A percentile compares a stretch with the other conserved stretches of the same genome.
Conservation (phyloP, 441 rosid genomes). For the Gossypium gossypioides region DNA sequence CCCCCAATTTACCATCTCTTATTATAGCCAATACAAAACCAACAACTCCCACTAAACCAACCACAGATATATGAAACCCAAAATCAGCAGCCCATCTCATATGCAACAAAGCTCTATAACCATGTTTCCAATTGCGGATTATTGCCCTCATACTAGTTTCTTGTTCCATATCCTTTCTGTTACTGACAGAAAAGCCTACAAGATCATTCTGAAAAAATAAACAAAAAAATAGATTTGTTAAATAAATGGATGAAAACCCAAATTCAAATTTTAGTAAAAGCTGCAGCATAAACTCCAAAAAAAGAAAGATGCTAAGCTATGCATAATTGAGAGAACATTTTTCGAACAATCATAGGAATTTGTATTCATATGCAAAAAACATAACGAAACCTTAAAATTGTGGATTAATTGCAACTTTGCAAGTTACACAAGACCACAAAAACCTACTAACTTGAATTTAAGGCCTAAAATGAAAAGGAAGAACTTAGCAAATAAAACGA, state of each 20-base stretch:
- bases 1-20: constrained; percentile 32
- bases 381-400: background rate
- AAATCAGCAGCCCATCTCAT: constrained; percentile 34
- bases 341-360: background rate
- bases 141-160: constrained; percentile 6
- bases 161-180: constrained; percentile 10
- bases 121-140: constrained; percentile 19
- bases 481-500: background rate
- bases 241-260: background rate
- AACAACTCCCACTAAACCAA: constrained; percentile 39
- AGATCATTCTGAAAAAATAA: background rate
- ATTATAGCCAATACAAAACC: constrained; percentile 37
- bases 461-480: background rate
- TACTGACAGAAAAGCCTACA: background rate
- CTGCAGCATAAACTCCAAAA: background rate
- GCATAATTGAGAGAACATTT: background rate
- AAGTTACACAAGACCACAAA: background rate
- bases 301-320: background rate
- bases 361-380: background rate
- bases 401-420: background rate
- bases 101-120: constrained; percentile 17
- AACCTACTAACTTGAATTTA: background rate
- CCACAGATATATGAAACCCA: constrained; percentile 35
- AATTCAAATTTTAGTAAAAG: background rate
- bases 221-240: background rate